phyloP scores from a whole-genome alignment of 805 yeast species.

The Hanseniaspora vineae region DNA sequence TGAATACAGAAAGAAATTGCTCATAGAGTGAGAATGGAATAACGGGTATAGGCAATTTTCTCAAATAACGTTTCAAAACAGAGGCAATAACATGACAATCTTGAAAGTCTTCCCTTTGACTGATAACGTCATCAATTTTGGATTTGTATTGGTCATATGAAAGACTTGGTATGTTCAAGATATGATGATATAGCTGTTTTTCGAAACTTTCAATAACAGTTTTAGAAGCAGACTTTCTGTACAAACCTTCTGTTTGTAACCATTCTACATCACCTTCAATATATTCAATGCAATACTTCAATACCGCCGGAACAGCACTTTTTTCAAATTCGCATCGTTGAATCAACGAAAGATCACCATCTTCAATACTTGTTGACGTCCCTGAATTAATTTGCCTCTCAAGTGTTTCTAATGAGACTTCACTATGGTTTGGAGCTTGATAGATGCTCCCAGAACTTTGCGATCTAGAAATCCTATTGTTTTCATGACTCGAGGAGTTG shows the following conservation, averaged over 20 bases:
- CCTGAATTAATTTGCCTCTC: neutral
- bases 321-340: slow-evolving; percentile 52
- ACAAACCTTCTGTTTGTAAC: slow-evolving; percentile 70
- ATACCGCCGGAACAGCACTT: slow-evolving; percentile 52
- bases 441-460: slow-evolving; percentile 1
- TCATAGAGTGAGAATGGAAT: slow-evolving; percentile 61
- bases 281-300: slow-evolving; percentile 58
- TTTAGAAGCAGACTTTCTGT: slow-evolving; percentile 78
- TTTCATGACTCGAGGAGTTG: neutral
- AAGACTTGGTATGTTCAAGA: slow-evolving; percentile 17
- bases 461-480: neutral
- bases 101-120: slow-evolving; percentile 27
- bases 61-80: slow-evolving; percentile 74
- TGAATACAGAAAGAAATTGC: slow-evolving; percentile 44
- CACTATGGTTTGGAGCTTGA: neutral
- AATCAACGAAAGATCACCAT: slow-evolving; percentile 35
- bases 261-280: slow-evolving; percentile 57
- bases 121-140: slow-evolving; percentile 22
- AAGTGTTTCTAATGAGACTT: neutral
- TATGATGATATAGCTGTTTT: slow-evolving; percentile 12
- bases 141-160: slow-evolving; percentile 15
- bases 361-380: neutral
- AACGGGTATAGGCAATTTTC: slow-evolving; percentile 76
- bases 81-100: slow-evolving; percentile 84
- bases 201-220: slow-evolving; percentile 29